phyloP scores from a whole-genome alignment of 129 eudicot genomes.

The Lonicera japonica region DNA sequence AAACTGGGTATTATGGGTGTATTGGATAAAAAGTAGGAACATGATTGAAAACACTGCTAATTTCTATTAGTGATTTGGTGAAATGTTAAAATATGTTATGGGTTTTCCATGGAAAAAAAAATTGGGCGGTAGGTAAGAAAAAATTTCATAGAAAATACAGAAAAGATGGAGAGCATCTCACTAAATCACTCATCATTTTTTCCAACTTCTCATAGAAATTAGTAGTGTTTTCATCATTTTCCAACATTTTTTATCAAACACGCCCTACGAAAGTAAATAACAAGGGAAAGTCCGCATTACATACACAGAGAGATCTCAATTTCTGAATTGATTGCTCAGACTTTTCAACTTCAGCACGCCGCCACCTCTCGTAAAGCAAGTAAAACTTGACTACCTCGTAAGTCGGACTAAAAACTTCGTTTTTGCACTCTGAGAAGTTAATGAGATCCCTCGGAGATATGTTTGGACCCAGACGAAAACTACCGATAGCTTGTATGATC shows the following conservation, averaged over 20 bases:
- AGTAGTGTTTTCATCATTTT: too few relatives aligned
- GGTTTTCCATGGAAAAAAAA: too few relatives aligned
- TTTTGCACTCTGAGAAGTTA: not conserved
- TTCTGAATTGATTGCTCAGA: conserved; percentile 10
- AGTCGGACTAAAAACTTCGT: conserved; percentile 3
- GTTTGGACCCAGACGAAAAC: conserved; percentile 19
- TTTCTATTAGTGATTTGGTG: too few relatives aligned
- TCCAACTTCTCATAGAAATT: too few relatives aligned
- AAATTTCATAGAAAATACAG: too few relatives aligned
- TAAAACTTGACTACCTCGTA: conserved; percentile 24
- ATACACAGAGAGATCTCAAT: conserved; percentile 18
- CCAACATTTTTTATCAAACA: too few relatives aligned
- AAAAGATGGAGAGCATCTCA: too few relatives aligned
- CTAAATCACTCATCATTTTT: too few relatives aligned
- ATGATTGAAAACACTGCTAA: too few relatives aligned
- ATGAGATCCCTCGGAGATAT: conserved; percentile 21
- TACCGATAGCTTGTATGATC: conserved; percentile 25
- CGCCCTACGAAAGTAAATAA: not conserved
- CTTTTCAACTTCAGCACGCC: conserved; percentile 18
- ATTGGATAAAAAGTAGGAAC: too few relatives aligned
- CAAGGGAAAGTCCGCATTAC: not conserved
- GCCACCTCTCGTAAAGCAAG: conserved; percentile 26
- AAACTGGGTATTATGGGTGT: not conserved
- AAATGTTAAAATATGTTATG: too few relatives aligned
- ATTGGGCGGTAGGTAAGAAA: too few relatives aligned